Percentiles rank a stretch among this genome's conserved stretches.
phyloP scores from a whole-genome alignment of 495 filamentous ascomycete species.

The Daldinia childiae region DNA sequence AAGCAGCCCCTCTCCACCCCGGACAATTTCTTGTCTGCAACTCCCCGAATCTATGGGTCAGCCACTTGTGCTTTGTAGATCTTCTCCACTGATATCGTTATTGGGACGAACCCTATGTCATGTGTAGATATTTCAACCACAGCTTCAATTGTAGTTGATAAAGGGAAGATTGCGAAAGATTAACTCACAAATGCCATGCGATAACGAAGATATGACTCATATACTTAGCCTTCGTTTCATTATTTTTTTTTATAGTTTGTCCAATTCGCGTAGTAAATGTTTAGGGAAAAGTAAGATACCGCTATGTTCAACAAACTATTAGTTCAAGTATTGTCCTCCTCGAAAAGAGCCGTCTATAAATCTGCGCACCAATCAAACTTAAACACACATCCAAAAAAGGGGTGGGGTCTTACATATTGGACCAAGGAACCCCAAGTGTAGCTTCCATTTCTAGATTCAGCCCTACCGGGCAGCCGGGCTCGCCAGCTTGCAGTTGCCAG shows the following conservation, averaged over 20 bases:
- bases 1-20: constrained; percentile 38
- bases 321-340: constrained; percentile 20
- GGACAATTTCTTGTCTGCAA: constrained; percentile 22
- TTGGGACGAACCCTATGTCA: constrained; percentile 17
- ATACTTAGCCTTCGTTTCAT: not conserved
- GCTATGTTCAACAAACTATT: constrained; percentile 4
- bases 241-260: not conserved
- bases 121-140: constrained; percentile 15
- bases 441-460: constrained; percentile 43
- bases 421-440: constrained; percentile 21
- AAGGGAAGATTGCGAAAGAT: not conserved
- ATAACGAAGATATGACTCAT: not conserved
- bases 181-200: not conserved
- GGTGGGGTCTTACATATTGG: constrained; percentile 40
- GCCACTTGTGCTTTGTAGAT: constrained; percentile 30
- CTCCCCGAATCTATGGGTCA: constrained; percentile 33
- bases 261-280: constrained; percentile 2
- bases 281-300: not conserved
- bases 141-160: not conserved
- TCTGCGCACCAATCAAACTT: constrained; percentile 41
- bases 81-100: constrained; percentile 28
- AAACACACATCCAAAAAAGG: constrained; percentile 43
- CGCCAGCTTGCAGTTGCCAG: constrained; percentile 20
- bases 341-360: constrained; percentile 19
- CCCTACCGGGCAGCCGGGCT: constrained; percentile 25